Evolutionary conservation across 2,329 filamentous ascomycete genomes (phyloP).

Genomic region (Emergomyces orientalis): DNA sequence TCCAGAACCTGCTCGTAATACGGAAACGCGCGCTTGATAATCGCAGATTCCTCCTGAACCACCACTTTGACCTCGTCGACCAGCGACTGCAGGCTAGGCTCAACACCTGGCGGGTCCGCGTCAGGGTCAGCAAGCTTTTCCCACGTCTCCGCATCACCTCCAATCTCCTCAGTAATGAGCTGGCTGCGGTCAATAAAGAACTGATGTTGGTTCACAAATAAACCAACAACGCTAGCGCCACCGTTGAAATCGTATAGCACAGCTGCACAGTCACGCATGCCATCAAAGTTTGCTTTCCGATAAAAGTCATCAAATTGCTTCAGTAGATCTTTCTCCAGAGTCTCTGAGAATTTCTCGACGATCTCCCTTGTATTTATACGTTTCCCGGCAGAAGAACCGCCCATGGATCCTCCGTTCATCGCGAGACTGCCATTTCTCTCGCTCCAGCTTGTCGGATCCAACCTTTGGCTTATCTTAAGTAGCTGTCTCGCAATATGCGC

Average conservation of each 20-base stretch:
- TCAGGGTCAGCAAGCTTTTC: slow-evolving; percentile 91
- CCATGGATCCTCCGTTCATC: slow-evolving; percentile 40
- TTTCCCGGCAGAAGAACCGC: slow-evolving; percentile 31
- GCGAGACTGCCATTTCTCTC: slow-evolving; percentile 43
- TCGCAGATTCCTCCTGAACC: slow-evolving; percentile 92
- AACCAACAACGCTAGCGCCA: slow-evolving; percentile 84
- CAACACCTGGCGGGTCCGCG: slow-evolving; percentile 79
- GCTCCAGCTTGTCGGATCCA: slow-evolving; percentile 69
- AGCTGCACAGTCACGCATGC: slow-evolving; percentile 94
- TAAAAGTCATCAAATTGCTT: slow-evolving; percentile 98
- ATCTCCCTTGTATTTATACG: slow-evolving; percentile 66
- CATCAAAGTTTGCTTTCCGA: slow-evolving; percentile 85
- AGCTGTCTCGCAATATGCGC: slow-evolving; percentile 90
- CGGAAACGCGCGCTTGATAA: slow-evolving; percentile 92
- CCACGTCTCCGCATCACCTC: slow-evolving; percentile 54
- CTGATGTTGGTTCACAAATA: slow-evolving; percentile 97
- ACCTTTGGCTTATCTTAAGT: slow-evolving; percentile 82
- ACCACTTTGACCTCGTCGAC: slow-evolving; percentile 92
- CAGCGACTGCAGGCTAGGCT: slow-evolving; percentile 82
- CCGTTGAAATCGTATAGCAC: slow-evolving; percentile 94
- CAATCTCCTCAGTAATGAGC: slow-evolving; percentile 75
- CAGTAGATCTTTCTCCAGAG: slow-evolving; percentile 85
- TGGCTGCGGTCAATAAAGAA: slow-evolving; percentile 98
- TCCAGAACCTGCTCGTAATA: slow-evolving; percentile 90
- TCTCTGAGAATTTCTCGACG: slow-evolving; percentile 94